Evolutionary conservation across 192 early-diverging fungal genomes (phyloP).

Genomic region (Gigaspora rosea): DNA sequence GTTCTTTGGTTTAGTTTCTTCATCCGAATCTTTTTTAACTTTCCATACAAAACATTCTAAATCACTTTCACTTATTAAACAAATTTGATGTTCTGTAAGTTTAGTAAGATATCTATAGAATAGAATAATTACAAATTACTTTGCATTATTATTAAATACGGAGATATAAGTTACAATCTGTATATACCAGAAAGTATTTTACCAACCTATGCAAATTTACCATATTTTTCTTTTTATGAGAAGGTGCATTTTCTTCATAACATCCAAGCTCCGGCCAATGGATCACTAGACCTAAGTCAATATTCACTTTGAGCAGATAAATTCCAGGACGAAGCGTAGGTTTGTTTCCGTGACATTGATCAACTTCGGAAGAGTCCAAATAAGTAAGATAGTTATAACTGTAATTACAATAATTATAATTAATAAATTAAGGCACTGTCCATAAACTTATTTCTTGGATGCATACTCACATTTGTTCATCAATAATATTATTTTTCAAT

Average conservation of each 20-base stretch:
- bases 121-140: not conserved
- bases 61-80: constrained; percentile 24
- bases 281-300: constrained; percentile 11
- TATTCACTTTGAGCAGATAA: not conserved
- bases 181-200: not conserved
- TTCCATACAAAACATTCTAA: constrained; percentile 22
- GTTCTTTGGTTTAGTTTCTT: not conserved
- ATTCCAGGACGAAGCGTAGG: not conserved
- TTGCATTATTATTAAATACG: not conserved
- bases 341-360: not conserved
- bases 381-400: not conserved
- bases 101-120: constrained; percentile 26
- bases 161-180: not conserved
- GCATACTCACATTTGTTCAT: constrained; percentile 6
- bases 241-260: constrained; percentile 32
- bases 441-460: no score
- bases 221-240: constrained; percentile 32
- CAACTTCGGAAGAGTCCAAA: not conserved
- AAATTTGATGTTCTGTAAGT: constrained; percentile 29
- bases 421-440: not conserved
- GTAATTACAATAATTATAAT: not conserved
- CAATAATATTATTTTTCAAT: not conserved
- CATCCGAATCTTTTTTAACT: not conserved
- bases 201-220: constrained; percentile 32
- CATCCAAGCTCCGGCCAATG: constrained; percentile 30